Evolutionary conservation across 352 stramenopile genomes (phyloP), one percentile per base, ranked within the genome.

Genomic region (Phytophthora kernoviae): DNA sequence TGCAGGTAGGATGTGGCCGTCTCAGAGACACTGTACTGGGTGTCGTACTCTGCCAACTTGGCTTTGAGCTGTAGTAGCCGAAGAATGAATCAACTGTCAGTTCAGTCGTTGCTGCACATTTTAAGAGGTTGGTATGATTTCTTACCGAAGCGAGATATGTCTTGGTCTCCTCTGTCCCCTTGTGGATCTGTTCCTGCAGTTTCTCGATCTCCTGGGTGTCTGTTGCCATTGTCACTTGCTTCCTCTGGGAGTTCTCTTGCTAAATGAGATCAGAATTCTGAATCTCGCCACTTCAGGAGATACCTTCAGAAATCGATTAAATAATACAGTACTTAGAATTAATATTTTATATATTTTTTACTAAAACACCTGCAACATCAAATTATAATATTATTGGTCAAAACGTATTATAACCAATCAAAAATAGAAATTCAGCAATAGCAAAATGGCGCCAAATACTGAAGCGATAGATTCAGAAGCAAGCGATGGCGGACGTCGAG

Each of bases 111-210:
- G 24, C 24, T 7, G 24, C n/a, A n/a, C n/a, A n/a, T n/a, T n/a
- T n/a, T n/a, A n/a, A n/a, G n/a, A n/a, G n/a, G n/a, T n/a, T n/a
- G n/a, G n/a, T n/a, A n/a, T n/a, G n/a, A n/a, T 30, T 30, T 6
- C 24, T 30, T 30, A 84, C 75, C 63, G 68, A 69, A 30, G 66
- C 69, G 36, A 90, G 64, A 50, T 93, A 90, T 62, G 79, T 83
- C 70, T 88, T 89, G 64, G 83, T 90, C 67, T 90, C 80, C 54
- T 89, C 72, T 11, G 81, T 69, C 53, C 83, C 79, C 58, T 87
- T 75, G 40, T 84, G 63, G 56, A 91, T 87, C 68, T 88, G 79
- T 59, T 79, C 61, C 65, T 90, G 78, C 32, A 91, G 70, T 68
- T 88, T 83, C 53, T 81, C 65, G 27, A 90, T 62, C 42, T 87